Evolutionary conservation across 2,329 filamentous ascomycete species (phyloP).

Genomic region (Rutstroemia sp.): DNA sequence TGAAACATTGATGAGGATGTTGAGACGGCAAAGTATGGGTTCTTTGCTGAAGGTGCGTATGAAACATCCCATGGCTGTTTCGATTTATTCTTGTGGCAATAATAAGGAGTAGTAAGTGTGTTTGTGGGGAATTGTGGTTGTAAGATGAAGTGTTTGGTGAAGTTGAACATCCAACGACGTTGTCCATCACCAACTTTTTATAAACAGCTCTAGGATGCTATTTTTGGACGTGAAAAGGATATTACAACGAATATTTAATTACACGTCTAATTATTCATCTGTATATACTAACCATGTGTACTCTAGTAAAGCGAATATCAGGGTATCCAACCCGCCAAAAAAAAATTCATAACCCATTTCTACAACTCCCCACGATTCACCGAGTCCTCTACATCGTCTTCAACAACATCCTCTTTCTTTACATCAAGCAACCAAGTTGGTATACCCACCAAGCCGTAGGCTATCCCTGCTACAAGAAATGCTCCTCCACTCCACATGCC

Average conservation of each 20-base stretch:
- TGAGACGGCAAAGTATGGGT: background rate
- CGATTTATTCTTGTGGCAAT: too few species aligned
- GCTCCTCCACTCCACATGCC: conserved; percentile 44
- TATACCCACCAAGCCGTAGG: background rate
- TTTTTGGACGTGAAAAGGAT: too few species aligned
- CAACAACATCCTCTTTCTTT: background rate
- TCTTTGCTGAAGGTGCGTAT: background rate
- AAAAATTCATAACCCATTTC: background rate
- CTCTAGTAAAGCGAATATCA: background rate
- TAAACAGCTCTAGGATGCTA: too few species aligned
- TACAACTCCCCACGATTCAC: background rate
- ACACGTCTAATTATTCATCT: too few species aligned
- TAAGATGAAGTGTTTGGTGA: too few species aligned
- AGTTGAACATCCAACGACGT: too few species aligned
- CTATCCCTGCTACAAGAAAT: conserved; percentile 29
- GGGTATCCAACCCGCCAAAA: background rate
- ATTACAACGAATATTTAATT: too few species aligned
- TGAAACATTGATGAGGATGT: conserved; percentile 3
- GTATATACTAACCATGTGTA: background rate
- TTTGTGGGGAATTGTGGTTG: too few species aligned
- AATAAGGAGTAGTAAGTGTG: background rate
- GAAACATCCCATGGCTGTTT: background rate
- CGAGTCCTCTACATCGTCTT: background rate
- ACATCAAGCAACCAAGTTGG: background rate
- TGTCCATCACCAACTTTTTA: too few species aligned